Base-by-base conservation (phyloP, 2,329 filamentous ascomycete species). In the Alternaria triticimaculans region DNA sequence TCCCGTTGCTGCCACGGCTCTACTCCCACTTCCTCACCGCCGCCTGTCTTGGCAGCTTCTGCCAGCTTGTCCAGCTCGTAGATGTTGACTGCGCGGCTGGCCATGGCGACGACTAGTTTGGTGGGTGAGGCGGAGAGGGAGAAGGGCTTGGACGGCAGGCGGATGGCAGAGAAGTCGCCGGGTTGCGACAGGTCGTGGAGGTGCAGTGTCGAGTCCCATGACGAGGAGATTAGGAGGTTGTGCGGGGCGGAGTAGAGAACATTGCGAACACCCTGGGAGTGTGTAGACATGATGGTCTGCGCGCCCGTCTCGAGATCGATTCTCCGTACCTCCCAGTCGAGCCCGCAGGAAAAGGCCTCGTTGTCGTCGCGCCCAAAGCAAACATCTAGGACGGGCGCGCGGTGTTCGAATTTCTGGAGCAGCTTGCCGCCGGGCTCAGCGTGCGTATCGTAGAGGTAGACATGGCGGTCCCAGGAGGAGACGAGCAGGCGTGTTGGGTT, bases 21-120 rank as follows among this genome's bases (percentile, higher is more conserved):
- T 57, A 94, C 82, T 20, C 85, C 81, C 18, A 87, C 77, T 46
- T 68, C 55, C 43, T 69, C 66, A 26, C 63, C 68, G 12, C 65
- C 66, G 14, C 66, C 69, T 20, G 60, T 58, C 53, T 73, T 68
- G 3, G 74, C 71, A 37, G 73, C 76, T 23, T 64, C 82, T 23
- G 84, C 81, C 43, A 97, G 87, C 23, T 89, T 82, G 53, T 89
- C 85, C 30, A 99, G 87, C 76, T 97, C 93, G 86, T 97, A 98
- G 80, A 99, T 97, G 83, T 96, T 90, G 65, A 97, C 89, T n/a
- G 94, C 88, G 59, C 96, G 92, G 58, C 92, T 92, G 3, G 94
- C 92, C 96, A 99, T 98, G 70, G 94, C 94, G 62, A 99, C 93
- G 45, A 99, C 93, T 9, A 97, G 87, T 80, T 96, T 97, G 55